Conservation (phyloP, 805 yeast species). For the Wickerhamomyces silvicola region DNA sequence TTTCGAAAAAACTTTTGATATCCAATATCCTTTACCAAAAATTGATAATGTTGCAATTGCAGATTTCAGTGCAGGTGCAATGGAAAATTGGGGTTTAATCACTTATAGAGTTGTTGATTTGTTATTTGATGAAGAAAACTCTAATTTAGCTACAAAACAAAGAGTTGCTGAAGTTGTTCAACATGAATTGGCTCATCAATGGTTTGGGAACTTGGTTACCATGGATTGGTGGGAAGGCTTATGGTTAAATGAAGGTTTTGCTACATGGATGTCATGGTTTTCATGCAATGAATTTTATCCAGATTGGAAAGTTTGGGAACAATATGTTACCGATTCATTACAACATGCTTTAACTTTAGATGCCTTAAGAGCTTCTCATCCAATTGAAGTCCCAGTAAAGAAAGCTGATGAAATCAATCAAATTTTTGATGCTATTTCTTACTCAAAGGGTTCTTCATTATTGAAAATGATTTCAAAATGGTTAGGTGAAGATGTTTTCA, state of each 20-base stretch:
- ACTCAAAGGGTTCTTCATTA: slow-evolving; percentile 73
- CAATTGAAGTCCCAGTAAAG: slow-evolving; percentile 77
- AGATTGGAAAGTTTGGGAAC: slow-evolving; percentile 84
- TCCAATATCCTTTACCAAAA: slow-evolving; percentile 74
- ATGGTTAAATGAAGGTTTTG: slow-evolving; percentile 86
- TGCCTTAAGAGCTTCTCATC: slow-evolving; percentile 77
- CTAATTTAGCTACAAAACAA: slow-evolving; percentile 57
- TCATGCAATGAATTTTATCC: slow-evolving; percentile 72
- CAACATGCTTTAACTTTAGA: slow-evolving; percentile 73
- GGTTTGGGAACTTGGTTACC: slow-evolving; percentile 87
- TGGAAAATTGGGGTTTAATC: slow-evolving; percentile 82
- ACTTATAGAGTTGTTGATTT: slow-evolving; percentile 76
- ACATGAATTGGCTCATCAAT: slow-evolving; percentile 87
- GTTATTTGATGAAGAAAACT: slow-evolving; percentile 62
- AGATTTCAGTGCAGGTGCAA: slow-evolving; percentile 82
- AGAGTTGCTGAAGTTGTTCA: slow-evolving; percentile 82
- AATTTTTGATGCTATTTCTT: slow-evolving; percentile 80
- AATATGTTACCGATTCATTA: slow-evolving; percentile 69
- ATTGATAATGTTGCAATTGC: slow-evolving; percentile 79
- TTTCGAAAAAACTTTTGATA: slow-evolving; percentile 67
- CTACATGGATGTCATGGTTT: slow-evolving; percentile 89
- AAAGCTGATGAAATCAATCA: slow-evolving; percentile 77
- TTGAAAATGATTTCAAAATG: slow-evolving; percentile 75
- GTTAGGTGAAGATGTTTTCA: slow-evolving; percentile 72
- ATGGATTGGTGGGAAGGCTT: slow-evolving; percentile 93